phyloP scores from a whole-genome alignment of 768 basidiomycete species.

The Tulasnella sp. region DNA sequence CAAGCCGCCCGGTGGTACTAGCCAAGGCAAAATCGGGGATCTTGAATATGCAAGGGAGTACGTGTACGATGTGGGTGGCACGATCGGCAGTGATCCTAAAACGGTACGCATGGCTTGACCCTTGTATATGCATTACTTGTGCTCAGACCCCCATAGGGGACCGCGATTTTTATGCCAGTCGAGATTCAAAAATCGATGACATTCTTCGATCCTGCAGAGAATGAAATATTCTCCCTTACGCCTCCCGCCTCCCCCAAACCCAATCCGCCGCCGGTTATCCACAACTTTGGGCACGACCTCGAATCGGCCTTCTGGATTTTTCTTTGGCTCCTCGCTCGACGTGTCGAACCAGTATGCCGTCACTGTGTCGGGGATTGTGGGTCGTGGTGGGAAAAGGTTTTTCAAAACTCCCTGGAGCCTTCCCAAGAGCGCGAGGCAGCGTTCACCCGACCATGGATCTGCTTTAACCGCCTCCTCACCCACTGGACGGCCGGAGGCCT shows the following conservation, averaged over 20 bases:
- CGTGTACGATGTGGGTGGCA: not conserved
- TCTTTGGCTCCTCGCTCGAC: not conserved
- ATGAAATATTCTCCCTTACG: no score
- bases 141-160: not conserved
- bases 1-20: not conserved
- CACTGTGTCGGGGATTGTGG: not conserved
- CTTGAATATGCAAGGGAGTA: not conserved
- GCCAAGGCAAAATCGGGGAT: not conserved
- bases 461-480: not conserved
- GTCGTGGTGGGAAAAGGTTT: not conserved
- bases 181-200: constrained; percentile 6
- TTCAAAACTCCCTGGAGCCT: not conserved
- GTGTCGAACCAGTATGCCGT: not conserved
- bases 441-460: not conserved
- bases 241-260: no score
- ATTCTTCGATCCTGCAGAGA: no score
- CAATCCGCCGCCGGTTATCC: not conserved
- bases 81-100: not conserved
- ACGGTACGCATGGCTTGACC: not conserved
- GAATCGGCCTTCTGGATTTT: not conserved
- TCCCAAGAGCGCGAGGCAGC: not conserved
- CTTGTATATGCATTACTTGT: not conserved
- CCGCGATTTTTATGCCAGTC: constrained; percentile 3
- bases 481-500: not conserved
- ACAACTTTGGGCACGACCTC: not conserved